phyloP scores from a whole-genome alignment of 1,284 basidiomycete genomes.

The Spongispora temasekensis region DNA sequence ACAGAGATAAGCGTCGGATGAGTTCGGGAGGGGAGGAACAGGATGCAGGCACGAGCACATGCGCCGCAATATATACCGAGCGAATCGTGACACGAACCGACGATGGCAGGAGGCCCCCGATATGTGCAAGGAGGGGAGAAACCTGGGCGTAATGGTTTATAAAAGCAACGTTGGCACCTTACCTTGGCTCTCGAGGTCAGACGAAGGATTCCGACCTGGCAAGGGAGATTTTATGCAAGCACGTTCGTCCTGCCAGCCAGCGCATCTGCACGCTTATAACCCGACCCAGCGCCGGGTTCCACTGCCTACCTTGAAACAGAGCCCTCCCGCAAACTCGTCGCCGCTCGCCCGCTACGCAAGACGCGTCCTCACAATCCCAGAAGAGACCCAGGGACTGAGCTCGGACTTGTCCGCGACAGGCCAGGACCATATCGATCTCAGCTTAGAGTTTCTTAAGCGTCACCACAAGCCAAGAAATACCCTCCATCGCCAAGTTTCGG shows the following conservation, averaged over 20 bases:
- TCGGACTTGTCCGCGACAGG: conserved; percentile 37
- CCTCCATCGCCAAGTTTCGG: conserved; percentile 47
- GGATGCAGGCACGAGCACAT: neutral
- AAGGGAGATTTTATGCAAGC: conserved; percentile 31
- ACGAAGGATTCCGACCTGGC: conserved; percentile 11
- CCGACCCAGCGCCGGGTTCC: conserved; percentile 12
- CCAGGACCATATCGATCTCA: conserved; percentile 37
- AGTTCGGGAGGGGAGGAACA: conserved; percentile 15
- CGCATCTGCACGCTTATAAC: conserved; percentile 21
- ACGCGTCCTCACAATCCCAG: conserved; percentile 36
- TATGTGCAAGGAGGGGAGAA: conserved; percentile 31
- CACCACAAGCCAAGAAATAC: conserved; percentile 57
- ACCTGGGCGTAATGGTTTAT: conserved; percentile 28
- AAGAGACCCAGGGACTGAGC: conserved; percentile 24
- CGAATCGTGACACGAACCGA: conserved; percentile 24
- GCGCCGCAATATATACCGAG: conserved; percentile 17
- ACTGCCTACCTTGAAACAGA: conserved; percentile 8
- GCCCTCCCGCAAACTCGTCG: conserved; percentile 18
- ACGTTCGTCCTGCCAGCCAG: conserved; percentile 34
- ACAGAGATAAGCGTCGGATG: conserved; percentile 15
- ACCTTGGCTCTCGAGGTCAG: conserved; percentile 11
- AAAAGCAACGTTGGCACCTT: conserved; percentile 28
- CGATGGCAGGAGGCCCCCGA: conserved; percentile 19
- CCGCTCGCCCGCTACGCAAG: conserved; percentile 22
- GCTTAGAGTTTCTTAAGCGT: conserved; percentile 46